Evolutionary conservation across 2,329 filamentous ascomycete species (phyloP), one percentile per base, ranked within the genome.

Genomic region (Talaromyces islandicus): DNA sequence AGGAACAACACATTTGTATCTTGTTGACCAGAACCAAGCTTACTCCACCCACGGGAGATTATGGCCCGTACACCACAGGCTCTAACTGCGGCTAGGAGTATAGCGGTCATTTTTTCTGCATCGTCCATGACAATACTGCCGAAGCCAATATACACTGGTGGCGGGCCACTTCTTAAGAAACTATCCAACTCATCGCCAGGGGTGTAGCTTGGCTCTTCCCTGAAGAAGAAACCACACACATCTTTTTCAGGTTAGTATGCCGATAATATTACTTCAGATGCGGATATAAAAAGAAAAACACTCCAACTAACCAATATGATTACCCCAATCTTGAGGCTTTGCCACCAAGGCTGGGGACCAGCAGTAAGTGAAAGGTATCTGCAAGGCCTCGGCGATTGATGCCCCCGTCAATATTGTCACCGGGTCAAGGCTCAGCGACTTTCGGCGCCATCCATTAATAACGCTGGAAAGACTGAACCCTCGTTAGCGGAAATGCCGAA

Each of bases 281-380:
- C 27, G 27, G 7, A 29, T 4, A 7, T 4, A 29, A 29, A 29
- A 29, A 29, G 27, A 29, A 29, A 29, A 29, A 29, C 72, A 66
- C 32, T 10, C 35, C 61, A 55, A 55, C 53, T 21, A n/a, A 58
- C 85, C 85, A 56, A 93, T 88, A 60, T 90, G 81, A 4, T 80
- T 73, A 0, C 81, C 83, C 90, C 90, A 94, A 70, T 93, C 90
- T 32, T 82, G 82, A 0, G 90, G 89, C 66, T 91, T 92, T 0
- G 88, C 84, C n/a, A 92, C 89, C 51, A 93, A 76, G 1, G 88
- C 84, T 0, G 89, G 88, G 0, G 89, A 81, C 92, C 92, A 97
- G 74, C 92, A 94, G 70, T 97, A 97, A 0, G 92, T 96, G 66
- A 90, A 91, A 0, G 92, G 91, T n/a, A 96, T 83, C 53, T 84